A percentile compares a stretch with the other conserved stretches of the same genome.
phyloP scores from a whole-genome alignment of 73 alveolate species.

The Uronychia binucleata region DNA sequence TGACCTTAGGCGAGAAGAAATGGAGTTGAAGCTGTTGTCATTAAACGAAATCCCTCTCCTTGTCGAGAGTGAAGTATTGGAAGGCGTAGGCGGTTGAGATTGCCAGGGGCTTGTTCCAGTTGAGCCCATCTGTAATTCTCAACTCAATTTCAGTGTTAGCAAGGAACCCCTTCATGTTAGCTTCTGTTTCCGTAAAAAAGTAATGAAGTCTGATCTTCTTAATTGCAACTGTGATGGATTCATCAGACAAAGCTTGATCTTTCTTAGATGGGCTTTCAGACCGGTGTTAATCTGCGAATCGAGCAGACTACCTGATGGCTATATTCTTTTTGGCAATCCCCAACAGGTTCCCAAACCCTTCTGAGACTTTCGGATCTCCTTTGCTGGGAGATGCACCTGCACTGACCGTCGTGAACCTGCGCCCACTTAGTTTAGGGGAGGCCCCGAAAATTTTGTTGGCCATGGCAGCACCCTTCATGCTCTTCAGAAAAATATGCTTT shows the following conservation, averaged over 20 bases:
- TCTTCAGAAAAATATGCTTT: slow-evolving; percentile 19
- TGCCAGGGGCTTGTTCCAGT: slow-evolving; percentile 66
- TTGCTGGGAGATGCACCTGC: neutral
- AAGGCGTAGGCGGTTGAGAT: slow-evolving; percentile 47
- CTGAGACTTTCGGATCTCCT: no score
- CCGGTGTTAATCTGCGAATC: no score
- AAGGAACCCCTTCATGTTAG: slow-evolving; percentile 59
- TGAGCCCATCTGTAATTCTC: slow-evolving; percentile 75
- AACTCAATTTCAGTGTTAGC: slow-evolving; percentile 73
- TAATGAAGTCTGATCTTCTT: slow-evolving; percentile 77
- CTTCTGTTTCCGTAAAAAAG: slow-evolving; percentile 69
- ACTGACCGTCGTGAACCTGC: no score
- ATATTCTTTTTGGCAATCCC: no score
- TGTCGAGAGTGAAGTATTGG: slow-evolving; percentile 22
- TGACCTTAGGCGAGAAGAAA: slow-evolving; percentile 15
- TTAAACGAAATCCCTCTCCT: slow-evolving; percentile 21
- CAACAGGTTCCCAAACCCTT: no score
- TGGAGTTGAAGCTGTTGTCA: slow-evolving; percentile 14
- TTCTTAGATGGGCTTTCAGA: no score
- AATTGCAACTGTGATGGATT: no score
- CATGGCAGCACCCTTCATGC: neutral
- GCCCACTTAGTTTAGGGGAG: neutral
- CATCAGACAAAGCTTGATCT: no score
- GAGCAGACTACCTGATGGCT: no score
- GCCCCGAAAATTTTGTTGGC: neutral